Base-by-base conservation (phyloP, 2,329 filamentous ascomycete species). In the Zymoseptoria brevis region DNA sequence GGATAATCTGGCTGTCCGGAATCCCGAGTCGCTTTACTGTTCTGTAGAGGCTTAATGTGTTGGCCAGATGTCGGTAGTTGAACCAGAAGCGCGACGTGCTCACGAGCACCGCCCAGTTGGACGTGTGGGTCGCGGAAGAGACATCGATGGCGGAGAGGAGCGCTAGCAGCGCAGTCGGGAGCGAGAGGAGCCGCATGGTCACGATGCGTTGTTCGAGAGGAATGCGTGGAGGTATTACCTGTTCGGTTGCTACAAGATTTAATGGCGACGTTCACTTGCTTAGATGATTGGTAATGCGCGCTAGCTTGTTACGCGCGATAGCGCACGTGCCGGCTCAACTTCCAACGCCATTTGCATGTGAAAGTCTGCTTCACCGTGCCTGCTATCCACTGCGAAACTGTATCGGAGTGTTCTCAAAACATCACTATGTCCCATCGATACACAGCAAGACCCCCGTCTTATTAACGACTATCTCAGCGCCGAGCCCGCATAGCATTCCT, bases 41-140 rank as follows among this genome's bases (percentile, higher is more conserved):
- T 60, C 94, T 90, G 77, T 99, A 99, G 64, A 99, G 86, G 60
- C 93, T 96, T 62, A 99, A 85, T 19, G 96, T 94, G 77, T 99
- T 99, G 75, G 94, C 92, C 56, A 99, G 87, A 75, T 99, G 94
- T 59, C 94, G 89, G 77, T 99, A 99, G 79, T 99, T 99, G 85
- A 99, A 99, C 94, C 94, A 99, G 81, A 99, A 99, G 57, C 94
- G 89, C 56, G 94, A 99, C 5, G 94, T 99, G 65, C 89, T 94
- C 60, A 99, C 94, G n/a, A 99, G 86, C 62, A 99, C 94, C 8
- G 94, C 94, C 94, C 94, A 99, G 77, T 99, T 99, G 73, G 90
- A 96, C 16, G 94, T 99, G 77, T 99, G 94, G 69, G 93, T 87
- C 66, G 85, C 83, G 26, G 74, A 73, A 54, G 80, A 77, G 60